phyloP scores from a whole-genome alignment of 2,329 filamentous ascomycete genomes.

The Talaromyces sp. region DNA sequence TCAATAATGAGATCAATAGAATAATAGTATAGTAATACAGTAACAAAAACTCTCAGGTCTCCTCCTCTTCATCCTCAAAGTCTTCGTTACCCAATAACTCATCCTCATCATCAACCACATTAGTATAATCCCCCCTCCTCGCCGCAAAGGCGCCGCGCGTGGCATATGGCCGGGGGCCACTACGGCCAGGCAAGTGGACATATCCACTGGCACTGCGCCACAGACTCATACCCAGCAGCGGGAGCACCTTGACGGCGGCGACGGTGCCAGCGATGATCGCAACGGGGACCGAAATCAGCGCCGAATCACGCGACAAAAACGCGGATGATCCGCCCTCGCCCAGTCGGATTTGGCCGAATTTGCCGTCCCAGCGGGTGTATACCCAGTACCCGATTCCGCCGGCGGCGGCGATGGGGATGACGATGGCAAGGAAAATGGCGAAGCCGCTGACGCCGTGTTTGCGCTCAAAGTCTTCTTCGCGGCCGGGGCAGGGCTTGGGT shows the following conservation, averaged over 20 bases:
- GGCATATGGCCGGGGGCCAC: constrained; percentile 65
- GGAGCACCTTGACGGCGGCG: constrained; percentile 64
- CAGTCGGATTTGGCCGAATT: constrained; percentile 87
- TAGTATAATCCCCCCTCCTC: constrained; percentile 77
- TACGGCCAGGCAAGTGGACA: constrained; percentile 36
- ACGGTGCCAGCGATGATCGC: constrained; percentile 71
- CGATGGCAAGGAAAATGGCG: constrained; percentile 78
- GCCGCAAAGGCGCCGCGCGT: constrained; percentile 85
- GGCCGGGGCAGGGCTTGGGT: constrained; percentile 64
- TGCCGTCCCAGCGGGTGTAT: constrained; percentile 77
- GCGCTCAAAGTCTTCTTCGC: constrained; percentile 76
- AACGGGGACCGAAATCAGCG: constrained; percentile 78
- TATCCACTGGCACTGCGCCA: constrained; percentile 61
- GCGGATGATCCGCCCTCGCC: constrained; percentile 54
- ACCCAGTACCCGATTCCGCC: constrained; percentile 74
- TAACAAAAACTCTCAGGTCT: constrained; percentile 15
- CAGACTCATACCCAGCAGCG: constrained; percentile 65
- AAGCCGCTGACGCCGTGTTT: constrained; percentile 65
- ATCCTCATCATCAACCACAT: constrained; percentile 82
- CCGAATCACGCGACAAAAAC: constrained; percentile 63
- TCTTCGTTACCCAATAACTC: neutral
- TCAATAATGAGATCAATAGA: neutral
- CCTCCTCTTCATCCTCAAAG: constrained; percentile 72
- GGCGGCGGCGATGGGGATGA: constrained; percentile 68
- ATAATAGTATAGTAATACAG: neutral